Base-by-base conservation (phyloP, 306 rosid species). In the Acmispon strigosus region DNA sequence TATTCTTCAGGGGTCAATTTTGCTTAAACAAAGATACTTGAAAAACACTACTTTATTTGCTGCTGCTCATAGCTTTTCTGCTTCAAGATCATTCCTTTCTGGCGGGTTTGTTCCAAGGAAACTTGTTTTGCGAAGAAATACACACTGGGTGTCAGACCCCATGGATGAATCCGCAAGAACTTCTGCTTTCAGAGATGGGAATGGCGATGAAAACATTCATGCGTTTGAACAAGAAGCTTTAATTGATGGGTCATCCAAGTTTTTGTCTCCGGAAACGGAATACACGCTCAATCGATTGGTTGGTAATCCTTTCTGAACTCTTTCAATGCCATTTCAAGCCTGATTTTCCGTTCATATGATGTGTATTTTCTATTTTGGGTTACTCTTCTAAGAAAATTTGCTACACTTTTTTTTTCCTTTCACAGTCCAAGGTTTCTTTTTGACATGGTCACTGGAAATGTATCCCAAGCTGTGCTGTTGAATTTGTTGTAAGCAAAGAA, bases 261-360 rank as follows among this genome's bases (percentile, higher is more conserved):
- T 72, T 61, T 49, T 73, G 48, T 54, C 60, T 37, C 72, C 11
- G 45, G 77, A 78, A 14, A 8, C 84, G 58, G 89, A 94, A 67
- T 65, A 87, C 7, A 83, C 44, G 2, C 87, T 90, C 55, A 93
- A 93, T 78, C 75, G 72, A 70, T 24, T 84, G 94, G 98, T 93
- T 74, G 6, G 93, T 84, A 34, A 37, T 75, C 13, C 20, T 62
- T 3, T 37, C 50, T 56, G 19, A 43, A 13, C 53, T 16, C 16
- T 75, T 42, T 64, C 37, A 27, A 27, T 63, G 5, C 3, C 4
- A 6, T 51, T 62, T 43, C 20, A 70, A 5, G 66, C 24, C 16
- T 24, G 58, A 19, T 10, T 72, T 42, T 61, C 8, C 37, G 6
- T 7, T 32, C 8, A 5, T 32, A 32, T 32, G 37, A 32, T 32